A percentile compares a stretch with the other conserved stretches of the same genome.
Evolutionary conservation across 441 rosid species (phyloP).

Genomic region (Eruca vesicaria): DNA sequence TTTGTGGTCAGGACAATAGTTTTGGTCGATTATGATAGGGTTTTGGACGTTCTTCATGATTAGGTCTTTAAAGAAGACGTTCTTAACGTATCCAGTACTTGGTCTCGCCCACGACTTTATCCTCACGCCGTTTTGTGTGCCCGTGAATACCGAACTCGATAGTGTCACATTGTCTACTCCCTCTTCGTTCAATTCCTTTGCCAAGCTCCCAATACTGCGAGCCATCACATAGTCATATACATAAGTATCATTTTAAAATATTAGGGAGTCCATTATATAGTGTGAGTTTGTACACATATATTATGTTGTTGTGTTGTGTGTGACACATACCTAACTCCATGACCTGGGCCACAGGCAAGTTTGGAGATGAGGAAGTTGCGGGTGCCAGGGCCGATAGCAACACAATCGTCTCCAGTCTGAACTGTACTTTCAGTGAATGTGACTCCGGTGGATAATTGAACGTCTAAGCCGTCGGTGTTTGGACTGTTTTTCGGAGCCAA

Average conservation of each 20-base stretch:
- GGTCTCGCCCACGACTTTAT: constrained; percentile 73
- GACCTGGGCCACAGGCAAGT: constrained; percentile 57
- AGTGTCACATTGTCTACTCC: constrained; percentile 64
- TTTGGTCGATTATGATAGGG: constrained; percentile 67
- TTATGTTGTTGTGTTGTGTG: no score
- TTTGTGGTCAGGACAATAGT: constrained; percentile 53
- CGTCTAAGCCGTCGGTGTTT: constrained; percentile 52
- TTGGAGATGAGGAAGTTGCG: constrained; percentile 39
- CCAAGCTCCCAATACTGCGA: constrained; percentile 46
- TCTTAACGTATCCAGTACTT: constrained; percentile 52
- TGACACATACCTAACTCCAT: constrained; percentile 42
- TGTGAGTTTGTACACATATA: no score
- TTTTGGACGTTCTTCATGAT: constrained; percentile 49
- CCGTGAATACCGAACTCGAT: constrained; percentile 42
- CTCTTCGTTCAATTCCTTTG: constrained; percentile 37
- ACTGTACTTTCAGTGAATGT: constrained; percentile 43
- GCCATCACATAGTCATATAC: background rate
- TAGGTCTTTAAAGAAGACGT: constrained; percentile 45
- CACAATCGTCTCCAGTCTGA: constrained; percentile 66
- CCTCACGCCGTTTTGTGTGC: constrained; percentile 63
- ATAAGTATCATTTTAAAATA: background rate
- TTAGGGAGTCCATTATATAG: background rate
- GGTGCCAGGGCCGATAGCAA: constrained; percentile 54
- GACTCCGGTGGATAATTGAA: constrained; percentile 41
- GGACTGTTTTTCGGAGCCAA: constrained; percentile 51